Evolutionary conservation across 139 green algal genomes (phyloP).

Genomic region (Spirogloea muscicola): DNA sequence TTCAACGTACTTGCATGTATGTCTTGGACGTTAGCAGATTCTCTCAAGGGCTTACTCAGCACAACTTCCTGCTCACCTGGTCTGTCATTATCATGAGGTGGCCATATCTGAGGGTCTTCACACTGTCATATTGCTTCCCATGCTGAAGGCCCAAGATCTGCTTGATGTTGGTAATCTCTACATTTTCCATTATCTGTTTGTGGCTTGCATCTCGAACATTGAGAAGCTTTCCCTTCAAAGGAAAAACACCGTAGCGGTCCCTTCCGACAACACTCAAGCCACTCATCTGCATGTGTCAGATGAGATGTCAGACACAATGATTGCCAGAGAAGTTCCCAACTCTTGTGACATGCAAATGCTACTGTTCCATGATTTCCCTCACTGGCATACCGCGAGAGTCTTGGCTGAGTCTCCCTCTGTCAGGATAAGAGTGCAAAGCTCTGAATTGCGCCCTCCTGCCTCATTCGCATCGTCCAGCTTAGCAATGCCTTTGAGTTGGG

Average conservation of each 20-base stretch:
- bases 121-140: slow-evolving; percentile 85
- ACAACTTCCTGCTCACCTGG: slow-evolving; percentile 65
- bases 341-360: too few species aligned
- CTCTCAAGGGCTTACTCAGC: too few species aligned
- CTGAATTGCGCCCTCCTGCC: slow-evolving; percentile 75
- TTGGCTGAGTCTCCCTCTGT: slow-evolving; percentile 98
- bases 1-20: too few species aligned
- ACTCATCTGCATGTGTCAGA: slow-evolving; percentile 53
- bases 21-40: too few species aligned
- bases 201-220: slow-evolving; percentile 94
- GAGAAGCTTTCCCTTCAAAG: slow-evolving; percentile 95
- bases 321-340: too few species aligned
- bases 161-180: slow-evolving; percentile 97
- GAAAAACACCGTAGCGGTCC: slow-evolving; percentile 95
- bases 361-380: too few species aligned
- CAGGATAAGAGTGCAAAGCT: slow-evolving; percentile 97
- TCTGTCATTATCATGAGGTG: slow-evolving; percentile 99
- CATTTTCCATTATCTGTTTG: slow-evolving; percentile 86
- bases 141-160: slow-evolving; percentile 98
- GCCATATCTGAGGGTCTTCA: slow-evolving; percentile 90
- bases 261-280: slow-evolving; percentile 90
- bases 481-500: slow-evolving; percentile 72
- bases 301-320: too few species aligned
- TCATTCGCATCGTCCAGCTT: slow-evolving; percentile 99
- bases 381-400: slow-evolving; percentile 77